These are phyloP conservation scores for Gaeumannomyces sp. DNA, from an alignment of 2,329 filamentous ascomycete genomes.

Conservation along the genomic window DNA sequence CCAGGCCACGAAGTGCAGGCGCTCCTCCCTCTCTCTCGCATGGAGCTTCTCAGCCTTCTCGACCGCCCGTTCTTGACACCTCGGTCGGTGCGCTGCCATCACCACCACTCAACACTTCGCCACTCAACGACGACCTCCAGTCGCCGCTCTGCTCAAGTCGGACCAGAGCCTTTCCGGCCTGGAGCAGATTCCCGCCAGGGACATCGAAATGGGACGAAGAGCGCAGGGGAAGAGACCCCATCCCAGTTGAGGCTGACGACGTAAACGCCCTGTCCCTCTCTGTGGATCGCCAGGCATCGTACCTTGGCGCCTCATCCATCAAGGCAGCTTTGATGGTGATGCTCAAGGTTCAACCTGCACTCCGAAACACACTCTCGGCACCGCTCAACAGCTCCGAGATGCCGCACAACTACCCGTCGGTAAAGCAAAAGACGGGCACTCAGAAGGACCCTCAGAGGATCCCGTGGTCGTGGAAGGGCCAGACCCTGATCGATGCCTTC, in stretches of 20 bases:
- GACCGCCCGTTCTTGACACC: slow-evolving; percentile 37
- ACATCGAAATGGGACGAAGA: slow-evolving; percentile 65
- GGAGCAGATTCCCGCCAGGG: slow-evolving; percentile 62
- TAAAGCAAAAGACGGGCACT: slow-evolving; percentile 35
- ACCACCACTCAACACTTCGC: slow-evolving; percentile 45
- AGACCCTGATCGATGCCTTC: slow-evolving; percentile 67
- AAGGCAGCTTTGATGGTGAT: slow-evolving; percentile 70
- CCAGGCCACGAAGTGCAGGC: slow-evolving; percentile 46
- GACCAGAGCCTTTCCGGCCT: slow-evolving; percentile 44
- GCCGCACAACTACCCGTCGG: slow-evolving; percentile 37
- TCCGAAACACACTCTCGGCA: slow-evolving; percentile 38
- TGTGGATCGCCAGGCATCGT: slow-evolving; percentile 55
- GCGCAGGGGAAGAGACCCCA: slow-evolving; percentile 44
- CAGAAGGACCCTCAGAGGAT: slow-evolving; percentile 44
- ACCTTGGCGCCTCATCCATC: slow-evolving; percentile 68
- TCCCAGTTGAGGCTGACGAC: slow-evolving; percentile 62
- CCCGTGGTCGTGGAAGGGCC: slow-evolving; percentile 57
- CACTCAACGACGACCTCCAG: slow-evolving; percentile 40
- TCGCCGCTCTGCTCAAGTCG: slow-evolving; percentile 41
- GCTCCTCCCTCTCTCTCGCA: slow-evolving; percentile 48
- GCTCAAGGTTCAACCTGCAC: slow-evolving; percentile 46
- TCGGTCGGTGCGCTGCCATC: slow-evolving; percentile 40
- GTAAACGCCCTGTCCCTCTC: slow-evolving; percentile 61
- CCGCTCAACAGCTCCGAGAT: slow-evolving; percentile 42
- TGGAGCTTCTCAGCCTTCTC: slow-evolving; percentile 53